Base-by-base conservation (phyloP, 371 early-diverging fungal species). In the Umbelopsis sp. region DNA sequence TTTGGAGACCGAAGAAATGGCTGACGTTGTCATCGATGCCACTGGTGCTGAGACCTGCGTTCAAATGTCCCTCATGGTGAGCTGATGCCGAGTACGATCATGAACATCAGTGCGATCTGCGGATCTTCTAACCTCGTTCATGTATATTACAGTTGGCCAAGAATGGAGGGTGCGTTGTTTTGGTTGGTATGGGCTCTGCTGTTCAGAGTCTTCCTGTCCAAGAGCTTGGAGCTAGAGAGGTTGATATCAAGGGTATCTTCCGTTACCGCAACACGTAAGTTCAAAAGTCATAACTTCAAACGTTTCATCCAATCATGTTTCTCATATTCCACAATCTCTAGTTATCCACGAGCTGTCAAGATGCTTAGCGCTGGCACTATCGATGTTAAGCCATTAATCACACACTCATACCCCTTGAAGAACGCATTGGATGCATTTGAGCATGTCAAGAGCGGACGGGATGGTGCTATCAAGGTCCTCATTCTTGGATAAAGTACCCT, bases 31-130 rank as follows among this genome's bases (percentile, higher is more conserved):
- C 0, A 80, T 85, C 67, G 86, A 85, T 53, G 82, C 82, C 70
- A 78, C 80, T 24, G 86, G 86, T 45, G 86, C 80, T 25, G 86
- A 85, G 63, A 78, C 82, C 11, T 83, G 82, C 69, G 84, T 82
- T 22, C 83, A 83, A 57, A 85, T 78, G 75, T 75, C 83, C 25
- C 69, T 85, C 29, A 71, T 70, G 65, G 76, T 73, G 72, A 69
- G 69, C 7, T 32, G 63, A 18, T 44, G 6, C 32, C 12, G 10
- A 63, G 35, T 63, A 12, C 53, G 32, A 2, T 22, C 35, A 2
- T 22, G 41, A 16, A 44, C n/a, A 70, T 7, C 7, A 41, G 41
- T 12, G 1, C 7, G 41, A 41, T 1, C 12, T 12, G 41, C 1
- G 41, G 1, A 10, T 41, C 41, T 5, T 41, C 41, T 41, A 41